Percentiles rank a stretch among this genome's conserved stretches.
phyloP scores from a whole-genome alignment of 2,329 filamentous ascomycete genomes.

The Berkeleyomyces rouxiae region DNA sequence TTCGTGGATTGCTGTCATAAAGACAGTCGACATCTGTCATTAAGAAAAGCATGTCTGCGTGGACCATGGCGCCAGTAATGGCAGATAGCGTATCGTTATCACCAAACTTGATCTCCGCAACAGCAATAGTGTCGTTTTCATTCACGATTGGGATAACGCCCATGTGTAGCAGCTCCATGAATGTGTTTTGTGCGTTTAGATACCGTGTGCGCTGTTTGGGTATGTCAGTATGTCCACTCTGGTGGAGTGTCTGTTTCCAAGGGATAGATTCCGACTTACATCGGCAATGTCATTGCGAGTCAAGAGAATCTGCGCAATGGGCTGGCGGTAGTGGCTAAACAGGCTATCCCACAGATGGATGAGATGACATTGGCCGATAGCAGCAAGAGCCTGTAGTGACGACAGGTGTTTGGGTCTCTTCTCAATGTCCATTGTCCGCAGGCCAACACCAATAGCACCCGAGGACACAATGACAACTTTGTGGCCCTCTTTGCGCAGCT shows the following conservation, averaged over 20 bases:
- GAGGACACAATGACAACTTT: constrained; percentile 93
- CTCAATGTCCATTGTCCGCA: constrained; percentile 76
- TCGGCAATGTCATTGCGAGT: constrained; percentile 95
- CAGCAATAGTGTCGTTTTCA: constrained; percentile 92
- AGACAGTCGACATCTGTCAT: constrained; percentile 99
- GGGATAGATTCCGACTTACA: constrained; percentile 31
- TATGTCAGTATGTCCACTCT: constrained; percentile 9
- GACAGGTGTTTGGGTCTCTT: constrained; percentile 81
- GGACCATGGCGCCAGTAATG: constrained; percentile 92
- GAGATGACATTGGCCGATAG: constrained; percentile 86
- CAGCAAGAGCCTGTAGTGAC: constrained; percentile 80
- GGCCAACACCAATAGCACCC: constrained; percentile 84
- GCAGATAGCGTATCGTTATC: constrained; percentile 96
- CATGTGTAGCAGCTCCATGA: constrained; percentile 78
- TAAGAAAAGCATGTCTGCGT: constrained; percentile 88
- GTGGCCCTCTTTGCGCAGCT: constrained; percentile 77
- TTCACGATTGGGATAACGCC: constrained; percentile 97
- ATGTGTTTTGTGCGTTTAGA: constrained; percentile 89
- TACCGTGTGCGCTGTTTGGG: constrained; percentile 62
- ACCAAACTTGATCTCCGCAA: constrained; percentile 97
- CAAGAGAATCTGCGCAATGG: constrained; percentile 84
- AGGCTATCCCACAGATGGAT: constrained; percentile 93
- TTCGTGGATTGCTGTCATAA: constrained; percentile 88
- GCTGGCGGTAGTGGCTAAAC: constrained; percentile 74
- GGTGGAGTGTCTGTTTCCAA: not conserved